A percentile compares a stretch with the other conserved stretches of the same genome.
These are phyloP conservation scores for Larix kaempferi DNA, from an alignment of 75 land plant genomes.

Conservation along the genomic window DNA sequence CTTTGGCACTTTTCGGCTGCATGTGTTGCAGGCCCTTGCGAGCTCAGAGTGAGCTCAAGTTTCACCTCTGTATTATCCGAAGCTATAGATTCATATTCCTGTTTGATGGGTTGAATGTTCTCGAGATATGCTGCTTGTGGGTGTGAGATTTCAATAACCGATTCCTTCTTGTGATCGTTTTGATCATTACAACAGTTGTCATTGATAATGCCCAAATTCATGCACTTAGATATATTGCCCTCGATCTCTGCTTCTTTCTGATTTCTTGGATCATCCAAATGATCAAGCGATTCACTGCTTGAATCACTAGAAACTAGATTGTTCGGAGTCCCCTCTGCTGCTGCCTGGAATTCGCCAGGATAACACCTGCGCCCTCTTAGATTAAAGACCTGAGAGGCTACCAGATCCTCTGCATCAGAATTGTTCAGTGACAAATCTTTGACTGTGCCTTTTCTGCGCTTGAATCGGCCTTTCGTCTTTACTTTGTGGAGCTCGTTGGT, in stretches of 20 bases:
- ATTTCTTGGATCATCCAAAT: too few relatives aligned
- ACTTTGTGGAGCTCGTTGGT: slow-evolving; percentile 5
- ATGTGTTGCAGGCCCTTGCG: neutral
- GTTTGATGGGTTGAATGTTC: neutral
- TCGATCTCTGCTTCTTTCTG: neutral
- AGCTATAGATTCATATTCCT: neutral
- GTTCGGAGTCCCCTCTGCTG: neutral
- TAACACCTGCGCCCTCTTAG: neutral
- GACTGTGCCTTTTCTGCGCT: neutral
- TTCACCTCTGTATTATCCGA: neutral
- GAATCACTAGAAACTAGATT: neutral
- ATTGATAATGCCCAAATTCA: neutral
- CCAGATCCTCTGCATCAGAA: neutral
- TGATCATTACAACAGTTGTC: neutral
- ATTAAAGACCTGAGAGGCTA: neutral
- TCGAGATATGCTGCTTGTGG: neutral
- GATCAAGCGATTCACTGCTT: neutral
- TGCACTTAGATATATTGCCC: neutral
- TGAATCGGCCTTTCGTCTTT: neutral
- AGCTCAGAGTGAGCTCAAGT: neutral
- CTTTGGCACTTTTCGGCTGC: neutral
- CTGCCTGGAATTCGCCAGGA: neutral
- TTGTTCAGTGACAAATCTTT: neutral
- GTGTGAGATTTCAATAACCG: neutral
- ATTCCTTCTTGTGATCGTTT: neutral